Base-by-base conservation (phyloP, 371 early-diverging fungal species). In the Gilbertella persicaria region DNA sequence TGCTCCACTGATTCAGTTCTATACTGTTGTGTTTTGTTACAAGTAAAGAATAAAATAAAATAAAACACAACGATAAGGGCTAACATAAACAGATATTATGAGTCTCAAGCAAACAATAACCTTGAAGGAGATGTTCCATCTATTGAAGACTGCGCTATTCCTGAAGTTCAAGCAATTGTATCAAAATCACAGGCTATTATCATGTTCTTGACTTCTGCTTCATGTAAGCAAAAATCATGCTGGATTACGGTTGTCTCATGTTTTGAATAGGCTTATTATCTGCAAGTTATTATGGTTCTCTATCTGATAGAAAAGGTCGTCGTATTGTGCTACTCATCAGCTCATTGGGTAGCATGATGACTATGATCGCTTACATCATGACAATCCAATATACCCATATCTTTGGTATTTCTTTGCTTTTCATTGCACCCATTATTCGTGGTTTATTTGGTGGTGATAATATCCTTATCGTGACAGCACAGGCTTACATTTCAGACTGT, bases 281-380 rank as follows among this genome's bases (percentile, higher is more conserved):
- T 7, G 70, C 73, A 7, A 53, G 67, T 3, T 66, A 55, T n/a
- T 75, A 65, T 53, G 79, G 79, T 5, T 36, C 59, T 17, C 47
- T 75, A 35, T 73, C 79, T 4, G 79, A 78, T 60, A 55, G 61
- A 25, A 66, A 69, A 48, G 75, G 79, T 12, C 54, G 75, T n/a
- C 30, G 38, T 8, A 14, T 52, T 4, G 60, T 78, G 2, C 28
- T 73, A 4, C 36, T 42, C n/a, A 45, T 66, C 4, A 50, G 69
- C 13, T 14, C 48, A 0, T 26, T 73, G 16, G 79, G 79, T 4
- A 53, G 29, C 23, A 45, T 65, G 3, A 14, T 71, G 4, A 21
- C 47, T 10, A 38, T 71, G 16, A 13, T 37, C n/a, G 49, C 62
- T 12, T 60, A 53, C 20, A 39, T 72, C 16, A 9, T 60, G 1